Percentiles rank a stretch among this genome's conserved stretches.
phyloP scores from a whole-genome alignment of 192 early-diverging fungal species.

The Podochytrium sp. region DNA sequence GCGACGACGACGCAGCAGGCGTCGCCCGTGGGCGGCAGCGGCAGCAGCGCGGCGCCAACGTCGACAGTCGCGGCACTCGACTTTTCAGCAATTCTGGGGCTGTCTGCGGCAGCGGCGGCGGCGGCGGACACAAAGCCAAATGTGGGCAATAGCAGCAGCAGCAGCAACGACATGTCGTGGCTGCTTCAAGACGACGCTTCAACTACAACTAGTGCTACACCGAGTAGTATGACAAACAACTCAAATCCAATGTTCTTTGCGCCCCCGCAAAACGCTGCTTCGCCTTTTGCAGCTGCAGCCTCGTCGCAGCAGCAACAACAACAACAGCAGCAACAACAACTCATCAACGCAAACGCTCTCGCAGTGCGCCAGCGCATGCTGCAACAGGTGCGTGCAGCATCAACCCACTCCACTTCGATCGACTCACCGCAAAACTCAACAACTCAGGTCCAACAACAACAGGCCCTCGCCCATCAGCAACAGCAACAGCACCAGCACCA shows the following conservation, averaged over 20 bases:
- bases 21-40: background rate
- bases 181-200: too few species aligned
- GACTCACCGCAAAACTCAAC: background rate
- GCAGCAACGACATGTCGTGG: too few species aligned
- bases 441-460: constrained; percentile 1
- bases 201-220: too few species aligned
- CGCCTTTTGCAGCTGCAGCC: background rate
- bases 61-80: constrained; percentile 8
- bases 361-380: background rate
- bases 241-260: too few species aligned
- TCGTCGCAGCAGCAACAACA: background rate
- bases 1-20: background rate
- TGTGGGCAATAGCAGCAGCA: too few species aligned
- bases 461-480: background rate
- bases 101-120: background rate
- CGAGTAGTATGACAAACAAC: too few species aligned
- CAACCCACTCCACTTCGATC: too few species aligned
- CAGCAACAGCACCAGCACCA: constrained; percentile 8
- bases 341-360: background rate
- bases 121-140: too few species aligned
- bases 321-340: background rate
- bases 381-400: background rate
- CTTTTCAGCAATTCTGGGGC: constrained; percentile 12
- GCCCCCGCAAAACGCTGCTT: too few species aligned
- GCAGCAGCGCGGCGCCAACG: background rate